Evolutionary conservation across 352 stramenopile species (phyloP), one percentile per base, ranked within the genome.

Genomic region (Globisporangium recalcitrans): DNA sequence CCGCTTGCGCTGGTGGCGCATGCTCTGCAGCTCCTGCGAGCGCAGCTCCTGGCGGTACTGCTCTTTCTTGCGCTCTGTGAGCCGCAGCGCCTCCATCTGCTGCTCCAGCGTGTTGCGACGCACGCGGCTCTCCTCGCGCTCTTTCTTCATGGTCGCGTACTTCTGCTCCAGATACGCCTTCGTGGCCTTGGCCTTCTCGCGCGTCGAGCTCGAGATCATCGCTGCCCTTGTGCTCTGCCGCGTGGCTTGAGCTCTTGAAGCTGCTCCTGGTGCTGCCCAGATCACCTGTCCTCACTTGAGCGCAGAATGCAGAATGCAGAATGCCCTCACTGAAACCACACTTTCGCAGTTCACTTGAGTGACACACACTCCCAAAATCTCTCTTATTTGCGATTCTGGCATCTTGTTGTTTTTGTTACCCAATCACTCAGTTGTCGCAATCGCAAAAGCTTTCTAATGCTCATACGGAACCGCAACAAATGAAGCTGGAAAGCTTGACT

Each of bases 91-190:
- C 57, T 86, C 73, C 84, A 95, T 95, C 68, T 91, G 82, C 65
- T 92, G 72, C 74, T 95, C 86, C 22, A 93, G 71, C 34, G 75
- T 87, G 57, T 86, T 75, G 68, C 83, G 85, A 1, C 86, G 81
- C 72, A 87, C 77, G 46, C 82, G 77, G 62, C 77, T 80, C 64
- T 95, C 84, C 69, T 95, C 86, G 42, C 84, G 79, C 72, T 95
- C 86, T 38, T 85, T 86, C 74, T 95, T 95, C 82, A 93, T 93
- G 21, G 84, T 75, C 29, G 86, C 86, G 58, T 95, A 95, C 75
- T 95, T 95, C 58, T 95, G 84, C 73, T 95, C 86, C 55, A 95
- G 62, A 55, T 93, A 92, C 60, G 83, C 84, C 78, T 95, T 95
- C 34, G 84, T 95, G 60, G 84, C 84, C 72, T 85, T 86, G 64